Base-by-base conservation (phyloP, 495 filamentous ascomycete species). In the Halenospora varia region DNA sequence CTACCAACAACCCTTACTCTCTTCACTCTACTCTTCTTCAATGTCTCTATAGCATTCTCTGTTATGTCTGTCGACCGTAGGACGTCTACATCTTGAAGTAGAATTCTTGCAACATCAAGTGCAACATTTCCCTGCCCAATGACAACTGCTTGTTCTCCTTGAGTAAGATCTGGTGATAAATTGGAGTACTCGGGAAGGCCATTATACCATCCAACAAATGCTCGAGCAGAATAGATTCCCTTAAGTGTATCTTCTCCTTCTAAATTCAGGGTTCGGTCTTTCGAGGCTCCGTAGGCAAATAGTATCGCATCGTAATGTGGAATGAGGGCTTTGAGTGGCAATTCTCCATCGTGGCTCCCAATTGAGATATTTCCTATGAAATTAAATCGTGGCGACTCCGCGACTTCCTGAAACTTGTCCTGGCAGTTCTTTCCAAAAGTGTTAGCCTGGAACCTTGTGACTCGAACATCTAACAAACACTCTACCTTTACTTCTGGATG, bases 161-260 rank as follows among this genome's bases (percentile, higher is more conserved):
- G 73, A 1, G 82, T 82, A 13, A 97, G 81, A 64, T 90, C 82
- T 1, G 93, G 94, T 11, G 78, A 76, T n/a, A 96, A 72, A 62
- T 82, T 69, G 22, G 88, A 81, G 68, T 89, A 88, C 64, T 96
- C 88, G 0, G 94, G 95, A 0, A 96, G 78, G 17, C 95, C 92
- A 67, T 97, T 97, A 71, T 98, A 98, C 94, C 94, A 98, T 15
- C 93, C 94, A 4, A 98, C 95, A 70, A 97, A 98, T 49, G 90
- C 88, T 6, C 94, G 82, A 2, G 94, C 94, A 15, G 92, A 96
- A 71, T 90, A 86, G 35, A 98, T 84, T 41, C 90, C 89, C 10
- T 75, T 74, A 29, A 89, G 62, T 13, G 69, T 70, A 10, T 85
- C 74, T 64, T 98, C 94, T n/a, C 92, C 90, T 0, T 87, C 85